Percentiles rank a stretch among this genome's conserved stretches.
Evolutionary conservation across 2,329 filamentous ascomycete genomes (phyloP).

Genomic region (Neonectria ditissima): DNA sequence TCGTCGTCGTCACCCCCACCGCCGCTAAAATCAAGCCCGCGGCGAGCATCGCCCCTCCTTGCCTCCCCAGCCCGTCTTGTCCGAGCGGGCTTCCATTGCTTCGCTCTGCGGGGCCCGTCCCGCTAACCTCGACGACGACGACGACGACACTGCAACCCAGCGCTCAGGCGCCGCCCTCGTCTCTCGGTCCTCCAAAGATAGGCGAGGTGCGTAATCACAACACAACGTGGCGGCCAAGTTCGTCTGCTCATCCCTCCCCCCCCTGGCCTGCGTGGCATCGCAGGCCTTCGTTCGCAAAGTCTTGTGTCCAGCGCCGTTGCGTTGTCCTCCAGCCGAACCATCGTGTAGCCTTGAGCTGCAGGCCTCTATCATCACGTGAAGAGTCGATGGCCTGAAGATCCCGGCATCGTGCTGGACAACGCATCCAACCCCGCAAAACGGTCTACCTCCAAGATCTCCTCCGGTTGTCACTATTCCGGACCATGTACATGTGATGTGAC

Average conservation of each 20-base stretch:
- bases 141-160: constrained; percentile 12
- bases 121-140: constrained; percentile 20
- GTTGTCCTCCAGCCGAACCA: constrained; percentile 7
- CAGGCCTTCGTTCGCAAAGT: background rate
- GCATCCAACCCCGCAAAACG: background rate
- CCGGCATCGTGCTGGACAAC: background rate
- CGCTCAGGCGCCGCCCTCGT: constrained; percentile 3
- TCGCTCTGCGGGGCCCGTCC: constrained; percentile 1
- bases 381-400: background rate
- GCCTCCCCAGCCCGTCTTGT: too few species aligned
- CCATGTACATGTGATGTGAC: background rate
- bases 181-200: constrained; percentile 15
- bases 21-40: background rate
- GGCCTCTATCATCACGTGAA: constrained; percentile 22
- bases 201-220: constrained; percentile 9
- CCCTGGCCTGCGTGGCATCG: constrained; percentile 6
- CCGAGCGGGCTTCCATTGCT: constrained; percentile 19
- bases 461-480: background rate
- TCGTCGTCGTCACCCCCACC: constrained; percentile 18
- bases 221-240: constrained; percentile 7
- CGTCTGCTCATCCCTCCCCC: background rate
- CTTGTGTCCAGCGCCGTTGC: too few species aligned
- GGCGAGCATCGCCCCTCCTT: too few species aligned
- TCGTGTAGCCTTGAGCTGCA: constrained; percentile 18
- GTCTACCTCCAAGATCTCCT: background rate